Evolutionary conservation across 371 early-diverging fungal genomes (phyloP).

Genomic region (Ordospora colligata): DNA sequence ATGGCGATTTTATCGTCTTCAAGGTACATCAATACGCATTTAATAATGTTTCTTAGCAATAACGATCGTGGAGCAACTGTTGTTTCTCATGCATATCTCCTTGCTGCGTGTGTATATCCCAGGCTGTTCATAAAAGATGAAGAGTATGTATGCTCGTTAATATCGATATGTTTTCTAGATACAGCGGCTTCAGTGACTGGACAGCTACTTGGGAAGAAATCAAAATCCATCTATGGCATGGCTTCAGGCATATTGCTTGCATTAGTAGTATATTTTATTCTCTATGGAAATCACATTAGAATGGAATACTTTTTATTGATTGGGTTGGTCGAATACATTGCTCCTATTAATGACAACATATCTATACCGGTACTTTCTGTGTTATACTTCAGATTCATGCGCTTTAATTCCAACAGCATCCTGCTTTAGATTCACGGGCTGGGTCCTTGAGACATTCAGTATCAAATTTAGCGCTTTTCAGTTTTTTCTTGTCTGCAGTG

Average conservation of each 20-base stretch:
- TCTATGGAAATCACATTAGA: not conserved
- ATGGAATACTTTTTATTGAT: slow-evolving; percentile 19
- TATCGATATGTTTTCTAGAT: slow-evolving; percentile 33
- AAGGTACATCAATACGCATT: not conserved
- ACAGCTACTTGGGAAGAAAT: not conserved
- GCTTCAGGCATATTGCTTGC: slow-evolving; percentile 2
- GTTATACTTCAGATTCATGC: slow-evolving; percentile 4
- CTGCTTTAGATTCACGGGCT: not conserved
- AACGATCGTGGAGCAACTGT: slow-evolving; percentile 5
- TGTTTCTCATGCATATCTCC: slow-evolving; percentile 22
- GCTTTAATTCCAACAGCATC: slow-evolving; percentile 15
- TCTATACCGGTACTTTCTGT: slow-evolving; percentile 27
- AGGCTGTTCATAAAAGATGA: slow-evolving; percentile 6
- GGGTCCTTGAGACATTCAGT: slow-evolving; percentile 4
- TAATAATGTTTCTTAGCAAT: slow-evolving; percentile 5
- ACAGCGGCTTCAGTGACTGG: slow-evolving; percentile 30
- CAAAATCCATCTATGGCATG: slow-evolving; percentile 18
- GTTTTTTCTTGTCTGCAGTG: not conserved
- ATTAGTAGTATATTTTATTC: slow-evolving; percentile 3
- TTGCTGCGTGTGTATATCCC: slow-evolving; percentile 9
- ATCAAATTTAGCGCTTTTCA: not conserved
- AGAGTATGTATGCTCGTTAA: slow-evolving; percentile 16
- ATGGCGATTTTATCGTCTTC: not conserved
- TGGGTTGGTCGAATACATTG: slow-evolving; percentile 23
- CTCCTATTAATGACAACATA: slow-evolving; percentile 36